phyloP scores from a whole-genome alignment of 148 eudicot genomes.

The Beta vulgaris region DNA sequence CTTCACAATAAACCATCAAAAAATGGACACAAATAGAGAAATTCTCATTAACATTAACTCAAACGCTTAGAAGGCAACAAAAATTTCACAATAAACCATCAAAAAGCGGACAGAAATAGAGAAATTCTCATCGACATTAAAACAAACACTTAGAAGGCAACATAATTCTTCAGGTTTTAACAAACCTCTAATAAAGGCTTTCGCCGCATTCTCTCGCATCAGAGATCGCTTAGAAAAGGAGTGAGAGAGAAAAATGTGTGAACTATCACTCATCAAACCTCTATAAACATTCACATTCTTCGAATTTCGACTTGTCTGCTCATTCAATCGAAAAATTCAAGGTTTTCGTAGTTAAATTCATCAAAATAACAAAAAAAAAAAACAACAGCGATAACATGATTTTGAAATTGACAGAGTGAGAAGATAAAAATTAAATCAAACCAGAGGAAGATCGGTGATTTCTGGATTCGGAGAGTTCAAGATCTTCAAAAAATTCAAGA shows the following conservation, averaged over 20 bases:
- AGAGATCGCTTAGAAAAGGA: slow-evolving; percentile 65
- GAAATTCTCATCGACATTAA: background rate
- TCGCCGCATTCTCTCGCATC: slow-evolving; percentile 66
- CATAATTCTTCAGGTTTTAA: too few species aligned
- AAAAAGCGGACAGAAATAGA: background rate
- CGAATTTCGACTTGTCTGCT: slow-evolving; percentile 31
- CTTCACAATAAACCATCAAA: background rate
- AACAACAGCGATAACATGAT: background rate
- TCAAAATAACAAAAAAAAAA: background rate
- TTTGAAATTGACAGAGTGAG: background rate
- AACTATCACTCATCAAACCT: slow-evolving; percentile 58
- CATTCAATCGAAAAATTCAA: background rate
- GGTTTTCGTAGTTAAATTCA: background rate
- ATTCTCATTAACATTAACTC: slow-evolving; percentile 3
- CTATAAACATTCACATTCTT: slow-evolving; percentile 46
- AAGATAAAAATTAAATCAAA: slow-evolving; percentile 16
- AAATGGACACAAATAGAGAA: background rate
- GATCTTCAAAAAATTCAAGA: slow-evolving; percentile 64
- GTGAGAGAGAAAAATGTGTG: slow-evolving; percentile 74
- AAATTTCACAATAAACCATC: slow-evolving; percentile 1
- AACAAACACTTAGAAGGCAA: slow-evolving; percentile 22
- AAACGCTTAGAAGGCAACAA: slow-evolving; percentile 14
- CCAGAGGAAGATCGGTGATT: slow-evolving; percentile 79
- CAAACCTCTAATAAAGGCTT: slow-evolving; percentile 80
- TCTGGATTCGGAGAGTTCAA: slow-evolving; percentile 62